Percentiles rank a stretch among this genome's conserved stretches.
phyloP scores from a whole-genome alignment of 352 stramenopile genomes.

The Globisporangium recalcitrans region DNA sequence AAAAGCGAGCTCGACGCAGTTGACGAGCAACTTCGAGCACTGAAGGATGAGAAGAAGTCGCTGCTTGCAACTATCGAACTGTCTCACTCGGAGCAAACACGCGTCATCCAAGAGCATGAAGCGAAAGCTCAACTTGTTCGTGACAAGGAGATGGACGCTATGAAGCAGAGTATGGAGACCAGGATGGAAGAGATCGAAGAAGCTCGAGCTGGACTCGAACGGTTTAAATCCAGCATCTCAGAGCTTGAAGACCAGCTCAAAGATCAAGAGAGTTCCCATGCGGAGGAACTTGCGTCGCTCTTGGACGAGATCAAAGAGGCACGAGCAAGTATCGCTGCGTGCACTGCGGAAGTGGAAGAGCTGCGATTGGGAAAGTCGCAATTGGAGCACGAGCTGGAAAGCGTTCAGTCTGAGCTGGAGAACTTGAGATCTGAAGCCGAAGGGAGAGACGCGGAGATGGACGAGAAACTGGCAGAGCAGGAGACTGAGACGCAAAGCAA shows the following conservation, averaged over 20 bases:
- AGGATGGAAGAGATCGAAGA: slow-evolving; percentile 39
- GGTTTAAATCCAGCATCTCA: slow-evolving; percentile 27
- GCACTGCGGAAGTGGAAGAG: slow-evolving; percentile 26
- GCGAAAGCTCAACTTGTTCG: slow-evolving; percentile 27
- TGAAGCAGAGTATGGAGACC: slow-evolving; percentile 37
- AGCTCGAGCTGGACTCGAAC: slow-evolving; percentile 29
- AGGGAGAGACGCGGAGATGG: slow-evolving; percentile 10
- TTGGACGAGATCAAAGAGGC: slow-evolving; percentile 43
- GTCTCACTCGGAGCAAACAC: slow-evolving; percentile 35
- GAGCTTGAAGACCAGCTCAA: slow-evolving; percentile 38
- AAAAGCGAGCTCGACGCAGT: slow-evolving; percentile 45
- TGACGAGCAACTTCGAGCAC: slow-evolving; percentile 28
- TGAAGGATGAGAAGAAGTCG: slow-evolving; percentile 49
- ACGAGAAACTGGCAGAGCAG: slow-evolving; percentile 25
- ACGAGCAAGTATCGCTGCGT: slow-evolving; percentile 31
- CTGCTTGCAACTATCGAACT: slow-evolving; percentile 40
- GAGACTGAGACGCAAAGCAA: slow-evolving; percentile 22
- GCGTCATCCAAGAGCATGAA: slow-evolving; percentile 27
- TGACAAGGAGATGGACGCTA: slow-evolving; percentile 30
- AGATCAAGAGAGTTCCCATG: slow-evolving; percentile 25
- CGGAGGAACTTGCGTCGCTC: slow-evolving; percentile 32
- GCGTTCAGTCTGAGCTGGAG: slow-evolving; percentile 12
- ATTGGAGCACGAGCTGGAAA: slow-evolving; percentile 34
- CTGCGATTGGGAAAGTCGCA: slow-evolving; percentile 33
- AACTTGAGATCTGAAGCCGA: background rate